Evolutionary conservation across 352 stramenopile genomes (phyloP).

Genomic region (Globisporangium apiculatum): DNA sequence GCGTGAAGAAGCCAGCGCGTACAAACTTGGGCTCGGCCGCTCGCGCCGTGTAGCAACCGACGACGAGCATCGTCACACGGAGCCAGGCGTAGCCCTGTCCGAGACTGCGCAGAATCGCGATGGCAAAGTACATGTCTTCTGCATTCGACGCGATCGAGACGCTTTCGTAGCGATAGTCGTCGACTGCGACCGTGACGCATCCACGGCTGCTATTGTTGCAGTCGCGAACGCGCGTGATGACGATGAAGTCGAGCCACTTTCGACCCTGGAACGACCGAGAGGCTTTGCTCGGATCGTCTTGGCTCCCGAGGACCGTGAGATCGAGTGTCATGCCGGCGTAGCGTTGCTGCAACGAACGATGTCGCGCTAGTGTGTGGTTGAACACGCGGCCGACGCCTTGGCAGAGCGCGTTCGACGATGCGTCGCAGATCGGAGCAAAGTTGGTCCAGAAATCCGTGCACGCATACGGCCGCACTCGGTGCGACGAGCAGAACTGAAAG

Average conservation of each 20-base stretch:
- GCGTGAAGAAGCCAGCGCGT: too few species aligned
- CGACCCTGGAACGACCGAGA: constrained; percentile 2
- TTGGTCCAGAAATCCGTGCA: constrained; percentile 8
- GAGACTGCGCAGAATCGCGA: constrained; percentile 4
- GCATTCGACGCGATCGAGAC: constrained; percentile 2
- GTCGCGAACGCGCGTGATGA: constrained; percentile 5
- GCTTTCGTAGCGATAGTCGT: constrained; percentile 14
- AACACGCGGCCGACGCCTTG: not conserved
- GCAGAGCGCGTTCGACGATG: not conserved
- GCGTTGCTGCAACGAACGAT: not conserved
- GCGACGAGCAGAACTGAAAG: constrained; percentile 6
- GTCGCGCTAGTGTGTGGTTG: not conserved
- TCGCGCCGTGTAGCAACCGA: constrained; percentile 8
- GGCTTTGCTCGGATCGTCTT: not conserved
- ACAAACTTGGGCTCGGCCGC: too few species aligned
- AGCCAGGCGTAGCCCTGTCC: constrained; percentile 14
- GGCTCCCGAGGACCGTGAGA: constrained; percentile 1
- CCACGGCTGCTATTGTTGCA: not conserved
- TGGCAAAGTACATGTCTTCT: not conserved
- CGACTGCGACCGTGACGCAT: constrained; percentile 5
- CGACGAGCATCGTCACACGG: constrained; percentile 9
- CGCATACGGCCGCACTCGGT: constrained; percentile 3
- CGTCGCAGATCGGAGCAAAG: constrained; percentile 1
- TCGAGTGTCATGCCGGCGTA: constrained; percentile 2
- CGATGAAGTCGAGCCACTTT: not conserved